Percentiles rank a stretch among this genome's conserved stretches.
These are phyloP conservation scores for Starmerella ratchasimensis DNA, from an alignment of 805 yeast species.

Conservation along the genomic window DNA sequence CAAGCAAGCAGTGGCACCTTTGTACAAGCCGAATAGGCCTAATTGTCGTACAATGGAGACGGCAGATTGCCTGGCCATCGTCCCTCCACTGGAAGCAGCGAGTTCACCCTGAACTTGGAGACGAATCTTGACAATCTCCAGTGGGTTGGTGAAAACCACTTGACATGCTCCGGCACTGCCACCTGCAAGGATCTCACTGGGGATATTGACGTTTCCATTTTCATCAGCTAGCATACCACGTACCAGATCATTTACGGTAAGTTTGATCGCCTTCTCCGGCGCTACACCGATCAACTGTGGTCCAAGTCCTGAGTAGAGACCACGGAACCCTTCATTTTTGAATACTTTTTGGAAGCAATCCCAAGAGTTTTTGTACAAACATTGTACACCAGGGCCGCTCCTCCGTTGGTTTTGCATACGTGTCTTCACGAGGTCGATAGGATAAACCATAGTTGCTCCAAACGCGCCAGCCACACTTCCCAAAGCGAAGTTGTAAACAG, in stretches of 20 bases:
- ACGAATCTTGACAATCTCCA: slow-evolving; percentile 89
- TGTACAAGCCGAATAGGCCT: slow-evolving; percentile 76
- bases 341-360: slow-evolving; percentile 78
- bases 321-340: slow-evolving; percentile 62
- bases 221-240: slow-evolving; percentile 55
- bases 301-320: slow-evolving; percentile 81
- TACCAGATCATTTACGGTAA: slow-evolving; percentile 82
- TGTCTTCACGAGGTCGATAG: slow-evolving; percentile 90
- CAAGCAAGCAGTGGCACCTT: slow-evolving; percentile 83
- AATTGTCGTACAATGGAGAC: slow-evolving; percentile 59
- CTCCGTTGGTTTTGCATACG: slow-evolving; percentile 93
- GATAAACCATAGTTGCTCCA: slow-evolving; percentile 96
- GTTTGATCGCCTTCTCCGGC: slow-evolving; percentile 93
- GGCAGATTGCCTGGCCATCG: slow-evolving; percentile 35
- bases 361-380: slow-evolving; percentile 57
- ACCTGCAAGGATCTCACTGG: slow-evolving; percentile 74
- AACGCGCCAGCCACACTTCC: slow-evolving; percentile 96
- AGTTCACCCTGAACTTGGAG: slow-evolving; percentile 82
- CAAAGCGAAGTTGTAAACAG: slow-evolving; percentile 70
- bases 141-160: slow-evolving; percentile 88
- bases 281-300: slow-evolving; percentile 96
- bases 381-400: slow-evolving; percentile 27
- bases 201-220: slow-evolving; percentile 37
- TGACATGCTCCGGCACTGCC: slow-evolving; percentile 94
- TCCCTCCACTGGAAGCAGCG: slow-evolving; percentile 25